A percentile compares a stretch with the other conserved stretches of the same genome.
Evolutionary conservation across 345 rosid species (phyloP).

Genomic region (sweet orange (Citrus sinensis)): DNA sequence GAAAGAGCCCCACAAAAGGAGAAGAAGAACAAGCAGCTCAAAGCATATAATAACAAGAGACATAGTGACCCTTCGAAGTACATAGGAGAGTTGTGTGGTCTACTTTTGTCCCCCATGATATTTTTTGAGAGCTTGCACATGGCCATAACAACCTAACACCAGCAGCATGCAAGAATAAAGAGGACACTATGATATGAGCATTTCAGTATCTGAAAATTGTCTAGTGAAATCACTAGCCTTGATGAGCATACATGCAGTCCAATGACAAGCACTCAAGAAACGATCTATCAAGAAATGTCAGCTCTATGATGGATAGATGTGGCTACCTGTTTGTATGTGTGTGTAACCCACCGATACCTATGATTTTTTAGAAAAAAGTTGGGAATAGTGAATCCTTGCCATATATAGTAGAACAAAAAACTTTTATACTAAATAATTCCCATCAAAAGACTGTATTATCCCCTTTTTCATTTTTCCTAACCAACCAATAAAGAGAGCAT

Average conservation of each 20-base stretch:
- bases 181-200: not conserved
- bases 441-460: conserved; percentile 6
- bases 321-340: not conserved
- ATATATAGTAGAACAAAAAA: conserved; percentile 26
- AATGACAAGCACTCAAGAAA: not conserved
- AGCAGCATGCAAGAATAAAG: not conserved
- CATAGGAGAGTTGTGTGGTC: conserved; percentile 26
- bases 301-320: conserved; percentile 3
- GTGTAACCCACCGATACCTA: conserved; percentile 19
- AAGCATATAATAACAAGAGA: conserved; percentile 23
- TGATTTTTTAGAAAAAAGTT: not conserved
- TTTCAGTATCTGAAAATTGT: not conserved
- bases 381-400: conserved; percentile 16
- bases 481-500: conserved; percentile 3
- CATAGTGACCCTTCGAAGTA: conserved; percentile 26
- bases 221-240: not conserved
- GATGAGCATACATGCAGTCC: not conserved
- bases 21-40: conserved; percentile 12
- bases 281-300: not conserved
- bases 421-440: conserved; percentile 20
- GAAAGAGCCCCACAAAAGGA: conserved; percentile 19
- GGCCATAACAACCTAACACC: conserved; percentile 6
- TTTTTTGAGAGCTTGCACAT: conserved; percentile 17
- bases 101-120: conserved; percentile 34
- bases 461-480: conserved; percentile 1